These are phyloP conservation scores for Neoascochyta sp. DNA, from an alignment of 2,329 filamentous ascomycete species.

Conservation along the genomic window DNA sequence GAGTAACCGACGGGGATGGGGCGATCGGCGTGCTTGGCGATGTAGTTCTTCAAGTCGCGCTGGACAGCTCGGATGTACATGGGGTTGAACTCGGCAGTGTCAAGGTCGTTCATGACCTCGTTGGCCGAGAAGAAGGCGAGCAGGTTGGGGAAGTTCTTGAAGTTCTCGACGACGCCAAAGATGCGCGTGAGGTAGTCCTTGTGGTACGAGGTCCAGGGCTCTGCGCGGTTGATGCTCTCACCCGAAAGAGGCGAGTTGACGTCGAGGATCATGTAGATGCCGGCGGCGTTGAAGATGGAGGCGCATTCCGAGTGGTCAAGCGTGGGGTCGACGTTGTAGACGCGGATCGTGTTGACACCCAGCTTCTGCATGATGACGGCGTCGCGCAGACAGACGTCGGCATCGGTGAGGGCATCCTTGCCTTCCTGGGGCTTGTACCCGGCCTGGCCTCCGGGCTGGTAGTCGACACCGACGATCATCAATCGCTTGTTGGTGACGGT, in stretches of 20 bases:
- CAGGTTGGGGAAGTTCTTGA: constrained; percentile 63
- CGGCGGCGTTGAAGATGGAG: constrained; percentile 62
- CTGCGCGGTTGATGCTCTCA: constrained; percentile 54
- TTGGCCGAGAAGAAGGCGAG: constrained; percentile 66
- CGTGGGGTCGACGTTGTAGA: constrained; percentile 60
- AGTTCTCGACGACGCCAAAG: constrained; percentile 62
- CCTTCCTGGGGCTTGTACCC: constrained; percentile 51
- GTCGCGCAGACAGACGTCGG: constrained; percentile 58
- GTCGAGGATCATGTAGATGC: constrained; percentile 64
- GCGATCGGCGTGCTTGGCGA: constrained; percentile 55
- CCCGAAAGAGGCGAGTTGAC: constrained; percentile 60
- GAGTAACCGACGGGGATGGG: constrained; percentile 65
- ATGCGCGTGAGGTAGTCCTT: constrained; percentile 55
- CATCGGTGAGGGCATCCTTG: constrained; percentile 56
- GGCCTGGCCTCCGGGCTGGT: constrained; percentile 60
- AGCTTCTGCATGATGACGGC: constrained; percentile 61
- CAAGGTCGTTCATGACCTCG: constrained; percentile 62
- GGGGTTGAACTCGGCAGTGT: constrained; percentile 51
- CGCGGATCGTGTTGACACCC: constrained; percentile 61
- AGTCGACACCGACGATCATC: constrained; percentile 59
- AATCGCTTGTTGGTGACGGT: constrained; percentile 56
- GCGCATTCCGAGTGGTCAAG: constrained; percentile 60
- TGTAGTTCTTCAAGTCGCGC: constrained; percentile 67
- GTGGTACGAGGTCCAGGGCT: constrained; percentile 55
- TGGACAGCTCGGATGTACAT: constrained; percentile 61